These are phyloP conservation scores for Kurtzmaniella quercitrusa DNA, from an alignment of 1,139 yeast species.

Conservation along the genomic window DNA sequence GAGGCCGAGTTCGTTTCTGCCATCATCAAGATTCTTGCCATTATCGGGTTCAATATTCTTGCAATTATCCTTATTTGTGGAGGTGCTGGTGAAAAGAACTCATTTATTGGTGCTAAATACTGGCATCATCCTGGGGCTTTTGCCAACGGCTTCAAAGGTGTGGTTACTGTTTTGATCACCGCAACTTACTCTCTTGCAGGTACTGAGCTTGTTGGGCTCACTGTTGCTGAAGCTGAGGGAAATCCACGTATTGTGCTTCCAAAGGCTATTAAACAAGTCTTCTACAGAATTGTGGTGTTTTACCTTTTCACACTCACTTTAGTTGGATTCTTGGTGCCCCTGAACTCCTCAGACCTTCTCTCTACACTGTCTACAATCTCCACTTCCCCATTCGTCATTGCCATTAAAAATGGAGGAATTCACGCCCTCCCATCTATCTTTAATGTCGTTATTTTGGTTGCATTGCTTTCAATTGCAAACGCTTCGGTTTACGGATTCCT, in stretches of 20 bases:
- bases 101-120: conserved; percentile 52
- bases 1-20: conserved; percentile 65
- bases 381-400: conserved; percentile 43
- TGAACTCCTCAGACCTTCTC: conserved; percentile 23
- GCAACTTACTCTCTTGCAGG: conserved; percentile 46
- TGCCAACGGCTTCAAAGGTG: conserved; percentile 58
- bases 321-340: conserved; percentile 40
- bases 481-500: conserved; percentile 45
- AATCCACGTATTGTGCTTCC: conserved; percentile 39
- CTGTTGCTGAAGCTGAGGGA: conserved; percentile 30
- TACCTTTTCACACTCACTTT: conserved; percentile 40
- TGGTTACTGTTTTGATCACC: conserved; percentile 35
- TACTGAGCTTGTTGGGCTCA: conserved; percentile 41
- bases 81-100: conserved; percentile 43
- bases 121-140: conserved; percentile 66
- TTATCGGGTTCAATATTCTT: conserved; percentile 63
- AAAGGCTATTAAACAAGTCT: conserved; percentile 40
- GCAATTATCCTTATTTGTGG: conserved; percentile 71
- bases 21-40: conserved; percentile 55
- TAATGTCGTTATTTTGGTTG: conserved; percentile 38
- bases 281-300: conserved; percentile 39
- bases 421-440: conserved; percentile 40
- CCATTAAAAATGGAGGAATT: conserved; percentile 39
- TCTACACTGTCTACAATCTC: conserved; percentile 28
- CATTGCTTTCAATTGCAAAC: conserved; percentile 43